phyloP scores from a whole-genome alignment of 164 flowering plant genomes.

The Piper longum region DNA sequence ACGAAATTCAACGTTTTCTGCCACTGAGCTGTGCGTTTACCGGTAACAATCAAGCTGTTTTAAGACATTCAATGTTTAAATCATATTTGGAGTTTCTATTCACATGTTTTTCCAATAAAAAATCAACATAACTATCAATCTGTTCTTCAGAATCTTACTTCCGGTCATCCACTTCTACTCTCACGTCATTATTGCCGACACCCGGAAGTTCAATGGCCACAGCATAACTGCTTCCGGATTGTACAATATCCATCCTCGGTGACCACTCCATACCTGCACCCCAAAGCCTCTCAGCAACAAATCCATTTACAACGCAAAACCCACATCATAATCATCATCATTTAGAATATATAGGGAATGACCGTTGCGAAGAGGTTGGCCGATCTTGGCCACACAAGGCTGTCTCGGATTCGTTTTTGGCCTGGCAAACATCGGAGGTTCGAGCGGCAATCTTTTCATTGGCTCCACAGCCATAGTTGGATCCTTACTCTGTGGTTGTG shows the following conservation, averaged over 20 bases:
- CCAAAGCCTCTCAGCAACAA: background rate
- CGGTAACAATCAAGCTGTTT: slow-evolving; percentile 49
- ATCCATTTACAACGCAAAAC: background rate
- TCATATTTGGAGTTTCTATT: background rate
- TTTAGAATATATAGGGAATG: background rate
- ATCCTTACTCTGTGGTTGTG: slow-evolving; percentile 8
- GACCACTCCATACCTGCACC: slow-evolving; percentile 42
- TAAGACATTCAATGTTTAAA: background rate
- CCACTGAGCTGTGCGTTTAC: slow-evolving; percentile 31
- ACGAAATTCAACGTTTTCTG: slow-evolving; percentile 17
- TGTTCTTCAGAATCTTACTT: slow-evolving; percentile 27
- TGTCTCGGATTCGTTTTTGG: slow-evolving; percentile 7
- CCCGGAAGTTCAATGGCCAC: slow-evolving; percentile 68
- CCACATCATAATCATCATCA: background rate
- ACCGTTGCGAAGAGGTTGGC: background rate
- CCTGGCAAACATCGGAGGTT: slow-evolving; percentile 37
- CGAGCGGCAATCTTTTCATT: slow-evolving; percentile 13
- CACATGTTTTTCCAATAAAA: background rate
- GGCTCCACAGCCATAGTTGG: slow-evolving; percentile 7
- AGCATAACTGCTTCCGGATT: slow-evolving; percentile 32
- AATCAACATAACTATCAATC: background rate
- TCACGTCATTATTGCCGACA: slow-evolving; percentile 28
- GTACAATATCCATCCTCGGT: slow-evolving; percentile 61
- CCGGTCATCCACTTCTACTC: slow-evolving; percentile 50
- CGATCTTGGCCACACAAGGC: background rate